Evolutionary conservation across 352 stramenopile genomes (phyloP).

Genomic region (Phytophthora nicotianae): DNA sequence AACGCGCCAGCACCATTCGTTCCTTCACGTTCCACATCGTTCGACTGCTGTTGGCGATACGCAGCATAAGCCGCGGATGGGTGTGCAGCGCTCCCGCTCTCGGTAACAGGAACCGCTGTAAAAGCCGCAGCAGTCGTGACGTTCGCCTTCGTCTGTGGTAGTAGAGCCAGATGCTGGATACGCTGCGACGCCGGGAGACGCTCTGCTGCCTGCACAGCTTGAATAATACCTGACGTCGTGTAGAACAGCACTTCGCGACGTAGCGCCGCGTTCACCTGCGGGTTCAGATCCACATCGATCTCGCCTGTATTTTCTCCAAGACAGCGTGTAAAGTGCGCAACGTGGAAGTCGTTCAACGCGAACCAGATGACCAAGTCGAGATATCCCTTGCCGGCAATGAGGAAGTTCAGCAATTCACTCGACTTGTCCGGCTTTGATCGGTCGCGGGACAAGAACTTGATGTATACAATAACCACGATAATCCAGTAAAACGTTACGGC

Average conservation of each 20-base stretch:
- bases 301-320: slow-evolving; percentile 60
- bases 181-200: slow-evolving; percentile 73
- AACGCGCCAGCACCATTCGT: slow-evolving; percentile 48
- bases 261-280: slow-evolving; percentile 88
- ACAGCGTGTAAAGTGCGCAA: slow-evolving; percentile 79
- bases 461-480: slow-evolving; percentile 79
- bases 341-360: slow-evolving; percentile 83
- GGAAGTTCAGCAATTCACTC: slow-evolving; percentile 85
- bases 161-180: slow-evolving; percentile 82
- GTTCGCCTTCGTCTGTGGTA: slow-evolving; percentile 74
- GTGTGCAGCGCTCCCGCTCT: slow-evolving; percentile 31
- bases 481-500: slow-evolving; percentile 91
- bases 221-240: slow-evolving; percentile 90
- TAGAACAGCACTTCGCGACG: slow-evolving; percentile 90
- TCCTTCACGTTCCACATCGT: slow-evolving; percentile 39
- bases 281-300: slow-evolving; percentile 83
- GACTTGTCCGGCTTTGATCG: slow-evolving; percentile 57
- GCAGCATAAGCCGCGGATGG: slow-evolving; percentile 45
- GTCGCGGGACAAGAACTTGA: slow-evolving; percentile 75
- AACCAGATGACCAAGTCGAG: slow-evolving; percentile 92
- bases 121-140: slow-evolving; percentile 27
- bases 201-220: slow-evolving; percentile 83
- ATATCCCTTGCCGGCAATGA: slow-evolving; percentile 88
- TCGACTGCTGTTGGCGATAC: slow-evolving; percentile 61
- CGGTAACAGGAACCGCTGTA: slow-evolving; percentile 37